Evolutionary conservation across 106 monocot species (phyloP), one percentile per base, ranked within the genome.

Genomic region (Dendrobium nobile): DNA sequence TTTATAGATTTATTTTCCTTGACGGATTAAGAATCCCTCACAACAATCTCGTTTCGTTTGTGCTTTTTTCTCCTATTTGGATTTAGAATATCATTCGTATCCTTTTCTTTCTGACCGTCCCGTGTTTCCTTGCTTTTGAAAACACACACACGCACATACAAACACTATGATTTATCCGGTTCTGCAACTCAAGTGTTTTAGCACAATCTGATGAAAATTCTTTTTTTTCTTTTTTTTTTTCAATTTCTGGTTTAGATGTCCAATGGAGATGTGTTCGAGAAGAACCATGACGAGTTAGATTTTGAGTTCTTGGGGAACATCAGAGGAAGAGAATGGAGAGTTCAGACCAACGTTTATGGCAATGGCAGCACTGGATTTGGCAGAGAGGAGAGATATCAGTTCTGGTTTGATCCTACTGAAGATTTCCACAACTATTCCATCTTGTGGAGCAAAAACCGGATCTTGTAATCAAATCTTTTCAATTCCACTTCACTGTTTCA

Each of bases 331-430:
- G 95, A 90, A 73, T 95, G 95, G 95, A 85, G 95, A 56, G 75
- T 95, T 28, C 95, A 95, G 84, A 95, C 95, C 80, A 95, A 95
- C 75, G 83, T 95, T 20, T 95, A 95, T 65, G 95, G 92, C 41
- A 95, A 95, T 75, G 92, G 95, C 10, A 95, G 95, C 87, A 95
- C 95, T 4, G 42, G 78, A 1, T 72, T 77, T n/a, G 95, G 95
- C 1, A 87, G 95, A 58, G 95, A 95, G 78, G 95, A 95, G 85
- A 78, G 95, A 54, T 95, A 92, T 78, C 82, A 81, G 42, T 78
- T 92, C 78, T 87, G 88, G 86, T 95, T 95, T 72, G 95, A 95
- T 61, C 95, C 95, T 28, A 92, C 92, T 28, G 92, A 86, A 43
- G 92, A 89, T 72, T 90, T 90, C 76, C 95, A 95, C 79, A 87